phyloP scores from a whole-genome alignment of 1,284 basidiomycete genomes.

The Ustilago xerochloae region DNA sequence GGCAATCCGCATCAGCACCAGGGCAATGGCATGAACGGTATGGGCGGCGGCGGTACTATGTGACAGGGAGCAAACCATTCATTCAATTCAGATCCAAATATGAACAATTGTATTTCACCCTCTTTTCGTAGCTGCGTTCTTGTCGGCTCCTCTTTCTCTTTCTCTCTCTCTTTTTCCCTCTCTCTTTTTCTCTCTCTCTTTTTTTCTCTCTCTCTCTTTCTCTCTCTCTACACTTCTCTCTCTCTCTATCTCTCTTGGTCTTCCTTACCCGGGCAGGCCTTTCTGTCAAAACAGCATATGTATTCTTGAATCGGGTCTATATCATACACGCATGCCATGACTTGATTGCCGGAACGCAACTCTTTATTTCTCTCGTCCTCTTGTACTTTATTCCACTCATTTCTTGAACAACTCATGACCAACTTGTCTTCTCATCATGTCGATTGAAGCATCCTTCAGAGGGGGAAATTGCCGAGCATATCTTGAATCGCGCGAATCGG shows the following conservation, averaged over 20 bases:
- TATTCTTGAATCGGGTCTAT: slow-evolving; percentile 27
- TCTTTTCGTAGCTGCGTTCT: background rate
- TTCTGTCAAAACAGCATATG: slow-evolving; percentile 17
- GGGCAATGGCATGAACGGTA: slow-evolving; percentile 27
- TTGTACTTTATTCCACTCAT: slow-evolving; percentile 19
- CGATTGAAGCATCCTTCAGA: too few relatives aligned
- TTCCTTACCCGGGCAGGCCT: too few relatives aligned
- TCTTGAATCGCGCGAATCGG: too few relatives aligned
- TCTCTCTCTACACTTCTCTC: slow-evolving; percentile 2
- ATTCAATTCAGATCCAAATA: background rate
- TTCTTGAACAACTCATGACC: background rate
- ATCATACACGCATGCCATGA: slow-evolving; percentile 39
- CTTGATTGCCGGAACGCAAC: slow-evolving; percentile 26
- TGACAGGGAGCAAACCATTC: slow-evolving; percentile 1
- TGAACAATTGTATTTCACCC: background rate
- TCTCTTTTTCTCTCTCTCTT: slow-evolving; percentile 2
- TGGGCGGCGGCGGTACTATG: slow-evolving; percentile 31
- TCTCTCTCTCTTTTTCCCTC: background rate
- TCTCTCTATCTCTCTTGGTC: background rate
- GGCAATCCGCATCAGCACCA: slow-evolving; percentile 27
- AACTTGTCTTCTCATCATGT: background rate
- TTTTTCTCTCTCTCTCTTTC: slow-evolving; percentile 5
- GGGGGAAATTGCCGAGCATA: too few relatives aligned
- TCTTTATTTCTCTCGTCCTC: background rate
- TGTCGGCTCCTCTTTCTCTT: background rate